Evolutionary conservation across 768 basidiomycete genomes (phyloP).

Genomic region (Lentinula edodes): DNA sequence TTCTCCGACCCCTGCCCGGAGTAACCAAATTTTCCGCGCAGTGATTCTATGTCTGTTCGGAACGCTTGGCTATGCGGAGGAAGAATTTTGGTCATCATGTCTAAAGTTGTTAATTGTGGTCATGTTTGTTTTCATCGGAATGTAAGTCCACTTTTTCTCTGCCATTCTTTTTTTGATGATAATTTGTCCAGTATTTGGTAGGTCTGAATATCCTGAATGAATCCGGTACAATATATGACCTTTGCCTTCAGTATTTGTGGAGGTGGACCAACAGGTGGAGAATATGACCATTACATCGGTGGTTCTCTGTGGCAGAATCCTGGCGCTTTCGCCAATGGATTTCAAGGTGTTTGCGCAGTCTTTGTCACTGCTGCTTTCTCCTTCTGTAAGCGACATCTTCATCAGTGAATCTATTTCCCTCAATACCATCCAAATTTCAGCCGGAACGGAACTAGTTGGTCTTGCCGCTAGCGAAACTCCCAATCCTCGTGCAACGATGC

Average conservation of each 20-base stretch:
- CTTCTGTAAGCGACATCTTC: neutral
- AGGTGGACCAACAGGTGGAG: conserved; percentile 31
- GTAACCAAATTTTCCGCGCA: conserved; percentile 9
- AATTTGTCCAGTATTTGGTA: conserved; percentile 24
- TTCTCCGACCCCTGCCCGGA: neutral
- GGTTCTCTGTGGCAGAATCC: conserved; percentile 31
- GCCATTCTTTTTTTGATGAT: neutral
- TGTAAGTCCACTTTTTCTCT: conserved; percentile 21
- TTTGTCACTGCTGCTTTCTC: conserved; percentile 33
- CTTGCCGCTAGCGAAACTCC: conserved; percentile 42
- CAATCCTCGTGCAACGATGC: conserved; percentile 22
- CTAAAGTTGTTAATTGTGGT: conserved; percentile 40
- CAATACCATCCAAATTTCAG: conserved; percentile 11
- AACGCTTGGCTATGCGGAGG: conserved; percentile 42
- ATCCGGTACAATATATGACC: neutral
- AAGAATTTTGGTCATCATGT: conserved; percentile 47
- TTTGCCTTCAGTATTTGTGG: conserved; percentile 21
- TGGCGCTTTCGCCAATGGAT: conserved; percentile 36
- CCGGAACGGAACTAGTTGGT: conserved; percentile 43
- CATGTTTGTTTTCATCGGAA: conserved; percentile 40
- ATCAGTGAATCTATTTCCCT: neutral
- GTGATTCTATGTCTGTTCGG: conserved; percentile 36
- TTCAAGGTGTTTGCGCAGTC: conserved; percentile 36
- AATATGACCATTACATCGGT: conserved; percentile 32
- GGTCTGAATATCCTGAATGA: neutral